Conservation (phyloP, 306 rosid genomes). For the Lathyrus aphaca region DNA sequence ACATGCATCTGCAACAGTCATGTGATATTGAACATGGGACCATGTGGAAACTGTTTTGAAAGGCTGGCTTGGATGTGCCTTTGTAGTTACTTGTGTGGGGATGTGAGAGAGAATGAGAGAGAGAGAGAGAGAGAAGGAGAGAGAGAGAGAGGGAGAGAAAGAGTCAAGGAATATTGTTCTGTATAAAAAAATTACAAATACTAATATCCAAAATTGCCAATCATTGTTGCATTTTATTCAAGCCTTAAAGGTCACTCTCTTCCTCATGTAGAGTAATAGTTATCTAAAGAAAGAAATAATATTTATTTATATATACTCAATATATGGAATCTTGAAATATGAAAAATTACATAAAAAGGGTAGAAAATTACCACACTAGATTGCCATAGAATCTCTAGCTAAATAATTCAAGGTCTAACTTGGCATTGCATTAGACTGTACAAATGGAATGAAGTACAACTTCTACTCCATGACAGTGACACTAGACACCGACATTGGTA, state of each 20-base stretch:
- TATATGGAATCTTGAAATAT: slow-evolving; percentile 37
- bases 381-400: slow-evolving; percentile 33
- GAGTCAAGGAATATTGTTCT: slow-evolving; percentile 49
- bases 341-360: slow-evolving; percentile 34
- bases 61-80: slow-evolving; percentile 50
- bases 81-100: slow-evolving; percentile 18
- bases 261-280: slow-evolving; percentile 11
- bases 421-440: slow-evolving; percentile 42
- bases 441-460: slow-evolving; percentile 34
- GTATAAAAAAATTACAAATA: slow-evolving; percentile 46
- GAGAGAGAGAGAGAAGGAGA: slow-evolving; percentile 35
- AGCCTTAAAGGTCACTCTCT: slow-evolving; percentile 38
- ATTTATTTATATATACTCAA: slow-evolving; percentile 38
- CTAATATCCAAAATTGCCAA: slow-evolving; percentile 50
- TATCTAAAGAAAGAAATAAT: background rate
- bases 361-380: slow-evolving; percentile 34
- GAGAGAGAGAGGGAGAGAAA: slow-evolving; percentile 17
- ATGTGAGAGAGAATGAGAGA: slow-evolving; percentile 12
- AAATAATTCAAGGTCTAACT: slow-evolving; percentile 35
- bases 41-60: slow-evolving; percentile 65
- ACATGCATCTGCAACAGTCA: slow-evolving; percentile 53
- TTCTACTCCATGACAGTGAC: slow-evolving; percentile 13
- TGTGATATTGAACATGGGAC: slow-evolving; percentile 58
- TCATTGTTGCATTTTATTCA: slow-evolving; percentile 57
- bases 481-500: background rate